Base-by-base conservation (phyloP, 139 green algal species). In the Micractinium sp. region DNA sequence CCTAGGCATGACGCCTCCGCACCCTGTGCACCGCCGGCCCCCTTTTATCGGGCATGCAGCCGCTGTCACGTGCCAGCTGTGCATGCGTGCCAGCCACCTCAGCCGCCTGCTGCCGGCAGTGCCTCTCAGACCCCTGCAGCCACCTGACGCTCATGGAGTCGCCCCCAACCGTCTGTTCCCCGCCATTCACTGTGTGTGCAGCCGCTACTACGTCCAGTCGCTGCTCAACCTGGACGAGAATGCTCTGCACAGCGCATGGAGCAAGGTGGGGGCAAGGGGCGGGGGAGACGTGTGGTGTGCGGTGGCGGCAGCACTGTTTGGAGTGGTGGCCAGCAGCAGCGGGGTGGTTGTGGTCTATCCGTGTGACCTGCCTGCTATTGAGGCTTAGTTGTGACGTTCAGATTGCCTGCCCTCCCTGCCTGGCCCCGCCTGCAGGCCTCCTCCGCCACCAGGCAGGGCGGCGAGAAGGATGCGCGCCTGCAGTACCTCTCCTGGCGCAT, bases 401-500 rank as follows among this genome's bases (percentile, higher is more conserved):
- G 75, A 13, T 9, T n/a, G 75, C 35, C 25, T 38, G 14, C 36
- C 35, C 35, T 1, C 76, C 1, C 38, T 27, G 36, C 76, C 38
- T 9, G 16, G 1, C 22, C 38, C 4, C 22, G 23, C 25, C 39
- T 19, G 82, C 90, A 94, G 91, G 93, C 93, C n/a, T 90, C 91
- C 12, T 93, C 90, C 76, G 74, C 80, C 31, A 91, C 91, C 0
- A 87, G 81, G 85, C 71, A 92, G 56, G 91, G 90, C 47, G 91
- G 84, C 15, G 94, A 97, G 61, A 93, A 93, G 53, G 96, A 98
- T 88, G 93, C 92, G 0, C 93, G 96, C 31, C 93, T 98, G 82
- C 90, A 97, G 91, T 96, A 98, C 90, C 90, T 98, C 20, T 95
- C 93, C 23, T 98, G 96, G 96, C 93, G 96, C 31, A 95, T 98